phyloP scores from a whole-genome alignment of 257 asterid species.

The Linderniella brevidens region DNA sequence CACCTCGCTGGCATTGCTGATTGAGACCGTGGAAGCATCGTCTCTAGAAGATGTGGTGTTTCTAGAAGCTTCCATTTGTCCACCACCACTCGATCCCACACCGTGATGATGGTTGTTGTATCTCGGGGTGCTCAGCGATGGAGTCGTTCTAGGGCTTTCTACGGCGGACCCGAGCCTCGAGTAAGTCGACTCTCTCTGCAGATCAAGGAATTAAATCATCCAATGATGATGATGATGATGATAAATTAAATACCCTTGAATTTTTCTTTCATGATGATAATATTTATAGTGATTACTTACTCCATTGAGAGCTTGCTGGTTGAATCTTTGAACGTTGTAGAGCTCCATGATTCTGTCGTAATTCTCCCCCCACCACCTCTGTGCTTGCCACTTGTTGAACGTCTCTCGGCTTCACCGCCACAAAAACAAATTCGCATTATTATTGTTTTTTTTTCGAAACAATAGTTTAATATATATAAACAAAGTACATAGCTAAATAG shows the following conservation, averaged over 20 bases:
- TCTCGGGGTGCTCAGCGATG: conserved; percentile 27
- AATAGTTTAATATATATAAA: too few species aligned
- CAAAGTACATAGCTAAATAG: too few species aligned
- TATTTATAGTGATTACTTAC: conserved; percentile 24
- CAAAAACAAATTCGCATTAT: background rate
- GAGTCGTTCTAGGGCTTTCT: conserved; percentile 89
- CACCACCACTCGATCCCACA: conserved; percentile 34
- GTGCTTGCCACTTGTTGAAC: conserved; percentile 84
- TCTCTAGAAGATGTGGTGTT: conserved; percentile 72
- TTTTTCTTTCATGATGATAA: too few species aligned
- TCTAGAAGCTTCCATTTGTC: conserved; percentile 66
- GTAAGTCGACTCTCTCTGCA: conserved; percentile 84
- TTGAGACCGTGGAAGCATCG: conserved; percentile 69
- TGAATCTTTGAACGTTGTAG: conserved; percentile 73
- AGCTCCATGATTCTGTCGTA: conserved; percentile 83
- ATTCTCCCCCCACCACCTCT: conserved; percentile 87
- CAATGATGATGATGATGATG: too few species aligned
- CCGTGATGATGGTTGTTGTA: conserved; percentile 17
- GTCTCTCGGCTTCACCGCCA: conserved; percentile 46
- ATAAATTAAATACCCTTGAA: too few species aligned
- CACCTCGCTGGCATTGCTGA: conserved; percentile 91
- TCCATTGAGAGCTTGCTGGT: conserved; percentile 62
- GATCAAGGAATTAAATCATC: background rate
- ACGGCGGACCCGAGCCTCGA: conserved; percentile 56
- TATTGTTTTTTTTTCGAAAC: too few species aligned